Percentiles rank a stretch among this genome's conserved stretches.
These are phyloP conservation scores for Komagataella ulmi DNA, from an alignment of 805 yeast genomes.

Conservation along the genomic window DNA sequence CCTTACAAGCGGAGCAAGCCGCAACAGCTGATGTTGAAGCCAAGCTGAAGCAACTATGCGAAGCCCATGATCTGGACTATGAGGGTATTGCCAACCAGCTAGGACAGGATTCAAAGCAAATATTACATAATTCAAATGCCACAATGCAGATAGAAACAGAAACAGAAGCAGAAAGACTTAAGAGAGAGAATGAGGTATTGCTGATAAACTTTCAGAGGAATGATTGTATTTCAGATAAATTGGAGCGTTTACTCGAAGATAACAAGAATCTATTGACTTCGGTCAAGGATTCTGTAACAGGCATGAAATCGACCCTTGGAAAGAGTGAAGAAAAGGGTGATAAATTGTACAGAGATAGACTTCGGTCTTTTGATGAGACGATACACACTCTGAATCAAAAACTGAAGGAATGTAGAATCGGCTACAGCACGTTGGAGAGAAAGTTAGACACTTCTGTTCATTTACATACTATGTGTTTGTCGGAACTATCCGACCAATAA, in stretches of 20 bases:
- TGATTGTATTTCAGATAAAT: slow-evolving; percentile 14
- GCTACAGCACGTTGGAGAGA: not conserved
- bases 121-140: no score
- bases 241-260: slow-evolving; percentile 13
- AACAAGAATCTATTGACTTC: slow-evolving; percentile 14
- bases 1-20: slow-evolving; percentile 5
- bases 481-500: not conserved
- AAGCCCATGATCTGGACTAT: not conserved
- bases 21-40: not conserved
- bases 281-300: slow-evolving; percentile 3
- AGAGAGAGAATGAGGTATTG: slow-evolving; percentile 13
- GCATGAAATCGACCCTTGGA: not conserved
- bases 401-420: not conserved
- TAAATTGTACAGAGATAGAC: not conserved
- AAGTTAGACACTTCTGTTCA: not conserved
- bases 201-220: slow-evolving; percentile 19
- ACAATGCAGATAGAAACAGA: not conserved
- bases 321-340: not conserved
- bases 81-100: slow-evolving; percentile 5
- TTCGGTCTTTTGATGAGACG: not conserved
- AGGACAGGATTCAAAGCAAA: no score
- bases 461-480: not conserved
- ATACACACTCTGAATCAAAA: not conserved
- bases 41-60: not conserved
- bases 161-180: slow-evolving; percentile 8